These are phyloP conservation scores for Fagus sylvatica DNA, from an alignment of 306 rosid genomes.

Conservation along the genomic window DNA sequence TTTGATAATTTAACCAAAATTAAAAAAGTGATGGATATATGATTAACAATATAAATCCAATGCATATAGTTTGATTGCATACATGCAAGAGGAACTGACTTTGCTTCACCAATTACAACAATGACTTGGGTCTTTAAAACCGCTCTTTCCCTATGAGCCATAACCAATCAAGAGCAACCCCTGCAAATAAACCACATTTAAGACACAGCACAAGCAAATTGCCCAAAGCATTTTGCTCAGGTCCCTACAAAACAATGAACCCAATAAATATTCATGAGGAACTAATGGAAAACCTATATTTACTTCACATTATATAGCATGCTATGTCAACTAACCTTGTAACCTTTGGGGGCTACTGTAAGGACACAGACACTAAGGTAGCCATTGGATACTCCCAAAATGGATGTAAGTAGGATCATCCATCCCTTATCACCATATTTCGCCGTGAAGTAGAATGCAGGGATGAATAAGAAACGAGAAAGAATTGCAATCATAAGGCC, in stretches of 20 bases:
- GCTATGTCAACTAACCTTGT: slow-evolving; percentile 46
- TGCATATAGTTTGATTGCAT: neutral
- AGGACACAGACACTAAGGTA: slow-evolving; percentile 79
- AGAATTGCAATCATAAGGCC: slow-evolving; percentile 45
- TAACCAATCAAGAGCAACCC: slow-evolving; percentile 77
- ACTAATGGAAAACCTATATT: neutral
- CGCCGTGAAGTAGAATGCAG: slow-evolving; percentile 80
- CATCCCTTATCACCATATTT: slow-evolving; percentile 84
- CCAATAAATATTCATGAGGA: neutral
- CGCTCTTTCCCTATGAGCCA: slow-evolving; percentile 71
- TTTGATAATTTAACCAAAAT: neutral
- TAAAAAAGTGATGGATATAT: neutral
- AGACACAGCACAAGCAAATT: slow-evolving; percentile 70
- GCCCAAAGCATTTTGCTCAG: slow-evolving; percentile 92
- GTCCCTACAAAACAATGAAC: slow-evolving; percentile 53
- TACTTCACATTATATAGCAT: neutral
- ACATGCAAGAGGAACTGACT: neutral
- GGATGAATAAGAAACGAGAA: slow-evolving; percentile 58
- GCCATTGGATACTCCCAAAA: slow-evolving; percentile 78
- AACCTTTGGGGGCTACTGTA: slow-evolving; percentile 74
- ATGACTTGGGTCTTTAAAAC: slow-evolving; percentile 12
- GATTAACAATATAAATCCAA: neutral
- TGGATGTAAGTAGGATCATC: slow-evolving; percentile 70
- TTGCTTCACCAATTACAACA: neutral
- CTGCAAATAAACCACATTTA: slow-evolving; percentile 57